phyloP scores from a whole-genome alignment of 140 eudicot genomes.

The Erigeron philadelphicus region DNA sequence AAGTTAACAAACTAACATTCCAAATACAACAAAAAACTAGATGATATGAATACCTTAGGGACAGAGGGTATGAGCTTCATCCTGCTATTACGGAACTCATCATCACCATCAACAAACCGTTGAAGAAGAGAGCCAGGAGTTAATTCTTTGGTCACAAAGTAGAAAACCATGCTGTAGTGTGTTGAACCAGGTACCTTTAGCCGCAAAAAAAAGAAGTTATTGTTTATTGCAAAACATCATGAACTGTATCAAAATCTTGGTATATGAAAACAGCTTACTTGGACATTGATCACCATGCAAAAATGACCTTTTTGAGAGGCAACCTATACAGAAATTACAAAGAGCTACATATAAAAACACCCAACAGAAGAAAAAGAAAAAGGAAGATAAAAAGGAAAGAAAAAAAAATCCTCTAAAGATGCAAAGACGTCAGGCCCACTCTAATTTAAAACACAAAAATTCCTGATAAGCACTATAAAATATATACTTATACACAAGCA shows the following conservation, averaged over 20 bases:
- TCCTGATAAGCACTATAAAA: conserved; percentile 1
- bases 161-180: conserved; percentile 95
- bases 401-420: not conserved
- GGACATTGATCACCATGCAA: conserved; percentile 70
- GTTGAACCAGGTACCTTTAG: conserved; percentile 93
- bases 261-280: conserved; percentile 54
- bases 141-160: conserved; percentile 66
- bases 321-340: conserved; percentile 46
- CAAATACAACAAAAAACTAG: not conserved
- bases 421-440: not conserved
- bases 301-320: conserved; percentile 87
- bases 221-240: conserved; percentile 6
- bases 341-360: too few species aligned
- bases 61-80: conserved; percentile 94
- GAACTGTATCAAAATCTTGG: conserved; percentile 4
- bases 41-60: conserved; percentile 60
- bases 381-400: not conserved
- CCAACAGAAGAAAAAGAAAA: not conserved
- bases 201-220: conserved; percentile 3
- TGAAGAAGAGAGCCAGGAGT: conserved; percentile 78
- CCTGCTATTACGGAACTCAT: conserved; percentile 94
- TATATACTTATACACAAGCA: not conserved
- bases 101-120: conserved; percentile 98
- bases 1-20: not conserved
- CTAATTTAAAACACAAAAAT: too few species aligned